A percentile compares a stretch with the other conserved stretches of the same genome.
phyloP scores from a whole-genome alignment of 2,329 filamentous ascomycete species.

The Exophiala lecanii-corni region DNA sequence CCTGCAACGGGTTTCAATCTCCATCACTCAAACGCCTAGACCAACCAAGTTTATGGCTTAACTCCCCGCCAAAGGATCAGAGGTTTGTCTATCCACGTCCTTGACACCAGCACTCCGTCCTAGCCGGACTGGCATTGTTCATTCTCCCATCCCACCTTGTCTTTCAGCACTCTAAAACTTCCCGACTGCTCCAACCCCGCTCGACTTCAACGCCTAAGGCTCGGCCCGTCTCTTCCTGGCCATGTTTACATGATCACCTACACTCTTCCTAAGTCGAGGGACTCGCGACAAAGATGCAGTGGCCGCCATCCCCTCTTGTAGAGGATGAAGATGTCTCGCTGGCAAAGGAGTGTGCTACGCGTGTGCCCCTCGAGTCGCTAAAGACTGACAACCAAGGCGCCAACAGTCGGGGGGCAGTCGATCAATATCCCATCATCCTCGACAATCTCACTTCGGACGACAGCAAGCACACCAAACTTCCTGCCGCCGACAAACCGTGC shows the following conservation, averaged over 20 bases:
- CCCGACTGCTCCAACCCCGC: too few relatives aligned
- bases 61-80: too few relatives aligned
- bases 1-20: too few relatives aligned
- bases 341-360: constrained; percentile 35
- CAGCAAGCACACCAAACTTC: neutral
- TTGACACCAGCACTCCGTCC: too few relatives aligned
- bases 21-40: too few relatives aligned
- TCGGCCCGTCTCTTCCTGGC: constrained; percentile 3
- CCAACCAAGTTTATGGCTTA: too few relatives aligned
- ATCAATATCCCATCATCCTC: constrained; percentile 43
- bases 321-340: constrained; percentile 43
- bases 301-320: constrained; percentile 42
- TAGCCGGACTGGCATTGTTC: too few relatives aligned
- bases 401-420: constrained; percentile 36
- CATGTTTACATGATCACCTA: constrained; percentile 13
- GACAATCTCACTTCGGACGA: constrained; percentile 25
- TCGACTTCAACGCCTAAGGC: neutral
- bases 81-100: too few relatives aligned
- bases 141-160: too few relatives aligned
- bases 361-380: constrained; percentile 25
- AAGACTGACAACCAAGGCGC: constrained; percentile 27
- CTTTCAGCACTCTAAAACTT: too few relatives aligned
- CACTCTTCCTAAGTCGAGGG: constrained; percentile 8
- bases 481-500: neutral
- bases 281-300: constrained; percentile 22